Conservation (phyloP, 2,329 filamentous ascomycete genomes). For the Chaetomiaceae sp. region DNA sequence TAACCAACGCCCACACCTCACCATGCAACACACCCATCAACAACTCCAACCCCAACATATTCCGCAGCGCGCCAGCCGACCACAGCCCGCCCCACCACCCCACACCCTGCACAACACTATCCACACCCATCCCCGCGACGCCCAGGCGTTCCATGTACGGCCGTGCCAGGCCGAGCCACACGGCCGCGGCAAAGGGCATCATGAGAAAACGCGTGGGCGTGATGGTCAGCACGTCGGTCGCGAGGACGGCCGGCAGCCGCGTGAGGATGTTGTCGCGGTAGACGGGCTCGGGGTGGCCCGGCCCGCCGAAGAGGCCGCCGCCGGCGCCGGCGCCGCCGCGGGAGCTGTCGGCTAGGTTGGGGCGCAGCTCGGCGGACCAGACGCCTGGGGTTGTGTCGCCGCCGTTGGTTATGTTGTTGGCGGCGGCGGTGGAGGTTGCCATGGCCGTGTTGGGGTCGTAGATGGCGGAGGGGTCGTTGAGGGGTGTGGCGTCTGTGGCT, state of each 20-base stretch:
- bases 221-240: conserved; percentile 44
- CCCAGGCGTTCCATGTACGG: conserved; percentile 32
- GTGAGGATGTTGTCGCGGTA: conserved; percentile 44
- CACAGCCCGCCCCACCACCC: conserved; percentile 34
- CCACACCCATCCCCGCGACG: conserved; percentile 26
- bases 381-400: conserved; percentile 37
- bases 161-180: conserved; percentile 42
- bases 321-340: neutral
- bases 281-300: conserved; percentile 20
- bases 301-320: neutral
- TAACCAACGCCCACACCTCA: conserved; percentile 42
- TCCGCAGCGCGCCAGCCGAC: conserved; percentile 38
- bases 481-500: conserved; percentile 41
- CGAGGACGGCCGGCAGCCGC: conserved; percentile 44
- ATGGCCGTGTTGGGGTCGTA: too few species aligned
- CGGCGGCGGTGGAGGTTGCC: conserved; percentile 11
- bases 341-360: conserved; percentile 33
- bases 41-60: conserved; percentile 44
- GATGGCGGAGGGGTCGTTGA: conserved; percentile 37
- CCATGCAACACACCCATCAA: conserved; percentile 40
- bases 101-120: conserved; percentile 33
- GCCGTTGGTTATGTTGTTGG: conserved; percentile 10
- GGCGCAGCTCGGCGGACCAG: conserved; percentile 56
- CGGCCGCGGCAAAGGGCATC: conserved; percentile 44
- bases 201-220: conserved; percentile 39